Base-by-base conservation (phyloP, 306 rosid species). In the Argentina anserina region DNA sequence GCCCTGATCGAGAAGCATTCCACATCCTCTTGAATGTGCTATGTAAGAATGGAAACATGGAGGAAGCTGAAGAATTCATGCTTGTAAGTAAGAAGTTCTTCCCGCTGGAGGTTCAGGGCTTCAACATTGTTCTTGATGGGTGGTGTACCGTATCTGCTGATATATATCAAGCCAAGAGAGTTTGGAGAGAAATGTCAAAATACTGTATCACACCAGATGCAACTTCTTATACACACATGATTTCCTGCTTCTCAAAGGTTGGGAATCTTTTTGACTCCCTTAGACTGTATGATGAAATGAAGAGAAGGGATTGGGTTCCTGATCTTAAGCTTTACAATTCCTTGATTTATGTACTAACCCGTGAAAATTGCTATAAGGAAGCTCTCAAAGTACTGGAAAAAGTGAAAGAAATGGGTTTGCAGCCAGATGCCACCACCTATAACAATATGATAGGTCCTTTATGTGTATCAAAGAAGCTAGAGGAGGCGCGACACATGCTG, bases 51-150 rank as follows among this genome's bases (percentile, higher is more conserved):
- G 97, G 90, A 41, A 84, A 85, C 62, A 79, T 87, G 2, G 97
- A 93, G 75, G 96, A 93, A 82, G 98, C 97, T 31, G 96, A 93
- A 87, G 98, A 91, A 82, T 86, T 87, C 75, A 90, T 93, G 97
- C 81, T 90, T 33, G 78, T 78, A 40, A 86, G 86, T 74, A 87
- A 82, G 84, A 93, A 91, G 83, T 89, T 91, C 64, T 90, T 91
- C 77, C 91, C 94, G 6, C 85, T 93, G 52, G 87, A 87, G 45
- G 84, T 78, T 0, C 72, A 81, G 83, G 65, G 91, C 78, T 91
- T 93, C 56, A 93, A 93, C 78, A 86, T 91, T 73, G 87, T 93
- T 85, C 96, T 93, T 8, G 84, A 86, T 68, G 98, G 89, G 40
- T 87, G 97, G 97, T 89, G 98, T 82, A 91, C 86, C 77, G 79